Conservation (phyloP, 169 alveolate genomes). For the Cryptosporidium bovis region DNA sequence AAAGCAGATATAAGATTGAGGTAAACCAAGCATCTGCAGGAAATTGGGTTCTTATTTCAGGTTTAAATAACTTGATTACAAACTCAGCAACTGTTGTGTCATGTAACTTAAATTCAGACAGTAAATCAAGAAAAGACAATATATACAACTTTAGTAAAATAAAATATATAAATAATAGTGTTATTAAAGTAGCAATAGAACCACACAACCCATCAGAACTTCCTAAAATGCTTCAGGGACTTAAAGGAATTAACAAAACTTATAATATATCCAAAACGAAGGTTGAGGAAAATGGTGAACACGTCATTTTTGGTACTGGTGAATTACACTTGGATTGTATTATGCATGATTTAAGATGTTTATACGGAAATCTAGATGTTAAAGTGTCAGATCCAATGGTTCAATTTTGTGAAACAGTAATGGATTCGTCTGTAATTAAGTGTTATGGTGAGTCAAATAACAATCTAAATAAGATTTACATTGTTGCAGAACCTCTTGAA, state of each 20-base stretch:
- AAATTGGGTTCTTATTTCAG: constrained; percentile 95
- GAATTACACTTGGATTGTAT: constrained; percentile 97
- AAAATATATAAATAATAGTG: constrained; percentile 76
- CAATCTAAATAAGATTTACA: constrained; percentile 90
- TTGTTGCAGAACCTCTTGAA: constrained; percentile 96
- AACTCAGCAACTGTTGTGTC: constrained; percentile 89
- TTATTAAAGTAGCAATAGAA: constrained; percentile 93
- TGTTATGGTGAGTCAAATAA: constrained; percentile 97
- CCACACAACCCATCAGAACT: constrained; percentile 98
- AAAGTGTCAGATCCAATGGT: constrained; percentile 96
- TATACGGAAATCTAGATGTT: constrained; percentile 97
- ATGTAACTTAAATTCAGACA: neutral
- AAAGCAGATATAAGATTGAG: constrained; percentile 93
- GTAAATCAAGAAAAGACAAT: neutral
- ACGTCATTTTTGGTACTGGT: constrained; percentile 98
- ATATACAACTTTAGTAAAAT: constrained; percentile 72
- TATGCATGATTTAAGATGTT: constrained; percentile 95
- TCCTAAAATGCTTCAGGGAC: constrained; percentile 99
- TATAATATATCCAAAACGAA: constrained; percentile 93
- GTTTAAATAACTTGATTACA: constrained; percentile 90
- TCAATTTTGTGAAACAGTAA: constrained; percentile 94
- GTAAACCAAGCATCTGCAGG: constrained; percentile 89
- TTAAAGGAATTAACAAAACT: constrained; percentile 92
- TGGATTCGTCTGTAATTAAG: constrained; percentile 95
- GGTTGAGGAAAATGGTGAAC: constrained; percentile 99